Conservation (phyloP, 2,329 filamentous ascomycete species). For the Juglanconis oblonga region DNA sequence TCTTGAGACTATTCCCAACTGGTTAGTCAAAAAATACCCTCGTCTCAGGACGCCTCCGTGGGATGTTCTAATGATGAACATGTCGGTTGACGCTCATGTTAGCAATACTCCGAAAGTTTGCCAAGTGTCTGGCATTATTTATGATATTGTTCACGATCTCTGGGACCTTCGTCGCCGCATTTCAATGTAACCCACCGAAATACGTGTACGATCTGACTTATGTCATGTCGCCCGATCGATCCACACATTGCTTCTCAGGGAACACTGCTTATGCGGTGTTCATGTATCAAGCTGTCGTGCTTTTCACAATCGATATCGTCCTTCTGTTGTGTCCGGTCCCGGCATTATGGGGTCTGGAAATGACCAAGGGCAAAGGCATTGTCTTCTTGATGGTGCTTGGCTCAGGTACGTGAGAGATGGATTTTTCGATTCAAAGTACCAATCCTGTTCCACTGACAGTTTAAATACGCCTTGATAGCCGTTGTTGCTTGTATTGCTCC, state of each 20-base stretch:
- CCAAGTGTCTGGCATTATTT: constrained; percentile 6
- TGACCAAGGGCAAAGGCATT: constrained; percentile 6
- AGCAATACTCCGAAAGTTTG: neutral
- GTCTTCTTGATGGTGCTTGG: constrained; percentile 13
- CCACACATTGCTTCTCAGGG: constrained; percentile 11
- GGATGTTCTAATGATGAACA: neutral
- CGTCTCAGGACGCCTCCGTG: no score
- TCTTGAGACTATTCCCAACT: neutral
- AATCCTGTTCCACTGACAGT: no score
- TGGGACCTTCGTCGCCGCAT: constrained; percentile 8
- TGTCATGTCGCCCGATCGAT: constrained; percentile 13
- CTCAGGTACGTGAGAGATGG: neutral
- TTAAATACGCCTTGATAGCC: neutral
- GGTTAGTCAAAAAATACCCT: no score
- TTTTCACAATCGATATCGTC: constrained; percentile 14
- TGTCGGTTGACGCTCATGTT: neutral
- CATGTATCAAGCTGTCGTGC: constrained; percentile 14
- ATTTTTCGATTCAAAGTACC: neutral
- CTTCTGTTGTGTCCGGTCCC: constrained; percentile 13
- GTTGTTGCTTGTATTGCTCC: constrained; percentile 17
- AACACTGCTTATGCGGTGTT: constrained; percentile 8
- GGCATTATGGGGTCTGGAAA: constrained; percentile 7
- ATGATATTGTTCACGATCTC: constrained; percentile 16
- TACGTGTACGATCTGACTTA: constrained; percentile 13
- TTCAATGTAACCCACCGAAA: constrained; percentile 18